These are phyloP conservation scores for Physcomitrellopsis africana DNA, from an alignment of 225 moss, liverwort and hornwort genomes.

Conservation along the genomic window DNA sequence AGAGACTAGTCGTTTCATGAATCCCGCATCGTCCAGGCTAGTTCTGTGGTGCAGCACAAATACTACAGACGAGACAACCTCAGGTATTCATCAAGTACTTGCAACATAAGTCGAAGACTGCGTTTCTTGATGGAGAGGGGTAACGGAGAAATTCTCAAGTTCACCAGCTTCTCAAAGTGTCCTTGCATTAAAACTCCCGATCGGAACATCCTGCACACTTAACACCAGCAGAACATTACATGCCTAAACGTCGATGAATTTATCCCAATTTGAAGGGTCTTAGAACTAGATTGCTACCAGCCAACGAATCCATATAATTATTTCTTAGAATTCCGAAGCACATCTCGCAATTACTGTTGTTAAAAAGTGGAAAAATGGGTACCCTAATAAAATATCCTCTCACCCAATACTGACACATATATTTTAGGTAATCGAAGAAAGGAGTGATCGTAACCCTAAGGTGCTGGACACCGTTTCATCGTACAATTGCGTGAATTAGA, in stretches of 20 bases:
- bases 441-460: neutral
- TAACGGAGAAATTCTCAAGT: neutral
- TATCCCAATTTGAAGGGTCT: neutral
- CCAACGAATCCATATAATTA: neutral
- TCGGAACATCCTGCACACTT: slow-evolving; percentile 53
- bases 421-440: neutral
- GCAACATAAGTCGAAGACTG: neutral
- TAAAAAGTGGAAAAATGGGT: neutral
- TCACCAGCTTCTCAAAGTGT: slow-evolving; percentile 15
- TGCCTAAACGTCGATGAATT: neutral
- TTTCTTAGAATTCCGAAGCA: neutral
- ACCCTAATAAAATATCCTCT: neutral
- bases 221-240: neutral
- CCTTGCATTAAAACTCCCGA: slow-evolving; percentile 32
- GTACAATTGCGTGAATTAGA: neutral
- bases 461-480: neutral
- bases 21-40: neutral
- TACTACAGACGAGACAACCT: neutral
- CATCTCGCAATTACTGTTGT: too few relatives aligned
- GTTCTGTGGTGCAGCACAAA: neutral
- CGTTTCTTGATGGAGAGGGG: neutral
- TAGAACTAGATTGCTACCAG: neutral
- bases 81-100: neutral
- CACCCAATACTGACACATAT: neutral
- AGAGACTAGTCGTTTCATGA: neutral